Conservation (phyloP, 2,329 filamentous ascomycete species). For the Talaromyces sp. region DNA sequence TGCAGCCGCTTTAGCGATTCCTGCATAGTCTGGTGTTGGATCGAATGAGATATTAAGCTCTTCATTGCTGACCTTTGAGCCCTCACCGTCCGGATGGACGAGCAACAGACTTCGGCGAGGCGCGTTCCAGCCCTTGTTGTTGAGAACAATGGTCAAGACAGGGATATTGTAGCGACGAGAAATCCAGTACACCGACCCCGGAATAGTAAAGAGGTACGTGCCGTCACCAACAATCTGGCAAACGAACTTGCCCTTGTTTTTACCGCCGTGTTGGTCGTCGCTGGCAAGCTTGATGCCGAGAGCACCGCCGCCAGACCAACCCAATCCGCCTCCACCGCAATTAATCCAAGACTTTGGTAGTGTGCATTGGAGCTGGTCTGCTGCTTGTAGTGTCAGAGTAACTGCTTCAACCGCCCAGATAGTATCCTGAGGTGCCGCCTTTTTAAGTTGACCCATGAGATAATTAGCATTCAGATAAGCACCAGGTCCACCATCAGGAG, state of each 20-base stretch:
- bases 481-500: constrained; percentile 54
- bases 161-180: constrained; percentile 63
- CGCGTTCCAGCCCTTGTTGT: constrained; percentile 71
- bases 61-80: constrained; percentile 59
- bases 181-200: constrained; percentile 67
- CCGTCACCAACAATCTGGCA: constrained; percentile 66
- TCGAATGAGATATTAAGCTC: constrained; percentile 65
- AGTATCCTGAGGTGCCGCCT: constrained; percentile 59
- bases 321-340: constrained; percentile 75
- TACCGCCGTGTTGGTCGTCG: constrained; percentile 50
- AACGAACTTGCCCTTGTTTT: constrained; percentile 56
- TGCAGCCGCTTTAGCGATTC: constrained; percentile 64
- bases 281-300: constrained; percentile 73
- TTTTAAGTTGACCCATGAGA: constrained; percentile 55
- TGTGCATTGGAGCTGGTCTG: constrained; percentile 67
- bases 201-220: constrained; percentile 64
- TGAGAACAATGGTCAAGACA: constrained; percentile 63
- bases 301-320: constrained; percentile 74
- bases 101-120: constrained; percentile 60
- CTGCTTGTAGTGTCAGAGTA: constrained; percentile 64
- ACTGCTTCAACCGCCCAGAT: constrained; percentile 78
- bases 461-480: constrained; percentile 62
- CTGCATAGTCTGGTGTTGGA: constrained; percentile 64
- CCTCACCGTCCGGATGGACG: constrained; percentile 63
- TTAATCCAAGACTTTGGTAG: constrained; percentile 74